Evolutionary conservation across 805 yeast species (phyloP).

Genomic region (Yamadazyma akitaensis): DNA sequence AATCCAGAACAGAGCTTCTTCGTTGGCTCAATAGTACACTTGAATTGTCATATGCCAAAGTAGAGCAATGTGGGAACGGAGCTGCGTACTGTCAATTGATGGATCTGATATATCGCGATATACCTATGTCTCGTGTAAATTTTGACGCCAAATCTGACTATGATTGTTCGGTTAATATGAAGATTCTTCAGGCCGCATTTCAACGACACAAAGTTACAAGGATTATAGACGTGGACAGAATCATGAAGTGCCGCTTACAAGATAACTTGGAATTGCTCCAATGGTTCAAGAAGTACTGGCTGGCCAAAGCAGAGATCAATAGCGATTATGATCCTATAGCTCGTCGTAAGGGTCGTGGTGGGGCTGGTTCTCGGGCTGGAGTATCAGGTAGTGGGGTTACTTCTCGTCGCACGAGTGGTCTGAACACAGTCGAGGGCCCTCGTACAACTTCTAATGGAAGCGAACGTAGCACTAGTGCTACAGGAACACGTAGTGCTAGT

Average conservation of each 20-base stretch:
- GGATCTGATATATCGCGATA: slow-evolving; percentile 79
- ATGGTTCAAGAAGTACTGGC: slow-evolving; percentile 86
- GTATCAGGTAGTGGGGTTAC: background rate
- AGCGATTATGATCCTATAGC: slow-evolving; percentile 58
- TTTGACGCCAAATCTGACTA: slow-evolving; percentile 70
- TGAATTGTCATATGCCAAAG: slow-evolving; percentile 62
- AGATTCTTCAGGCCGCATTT: slow-evolving; percentile 80
- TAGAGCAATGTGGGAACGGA: slow-evolving; percentile 94
- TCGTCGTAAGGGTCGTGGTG: slow-evolving; percentile 17
- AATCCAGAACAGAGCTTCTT: slow-evolving; percentile 79
- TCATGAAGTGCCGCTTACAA: slow-evolving; percentile 85
- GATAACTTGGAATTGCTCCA: slow-evolving; percentile 93
- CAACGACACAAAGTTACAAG: slow-evolving; percentile 66
- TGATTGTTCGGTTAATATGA: slow-evolving; percentile 77
- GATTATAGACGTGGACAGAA: slow-evolving; percentile 72
- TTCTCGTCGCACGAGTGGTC: background rate
- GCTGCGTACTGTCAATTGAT: slow-evolving; percentile 92
- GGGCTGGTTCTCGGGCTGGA: background rate
- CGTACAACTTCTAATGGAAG: background rate
- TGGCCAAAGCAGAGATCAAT: slow-evolving; percentile 63
- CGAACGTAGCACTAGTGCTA: background rate
- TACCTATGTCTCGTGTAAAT: slow-evolving; percentile 76
- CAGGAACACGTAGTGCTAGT: slow-evolving; percentile 1
- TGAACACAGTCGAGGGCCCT: background rate
- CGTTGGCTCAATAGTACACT: slow-evolving; percentile 80